Evolutionary conservation across 1,284 basidiomycete species (phyloP).

Genomic region (Wallemia hederae): DNA sequence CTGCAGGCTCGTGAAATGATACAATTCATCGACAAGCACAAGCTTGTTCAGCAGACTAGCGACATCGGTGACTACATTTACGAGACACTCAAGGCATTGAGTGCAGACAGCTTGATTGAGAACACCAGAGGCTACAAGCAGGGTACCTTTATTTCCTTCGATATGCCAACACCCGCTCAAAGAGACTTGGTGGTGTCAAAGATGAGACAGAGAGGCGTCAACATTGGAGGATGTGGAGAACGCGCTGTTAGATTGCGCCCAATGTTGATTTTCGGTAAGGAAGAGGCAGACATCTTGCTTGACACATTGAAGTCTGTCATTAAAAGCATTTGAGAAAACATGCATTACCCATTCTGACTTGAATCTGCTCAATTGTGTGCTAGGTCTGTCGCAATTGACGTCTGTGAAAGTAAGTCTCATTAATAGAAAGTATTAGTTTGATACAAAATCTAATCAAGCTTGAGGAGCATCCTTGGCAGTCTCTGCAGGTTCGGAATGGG

Average conservation of each 20-base stretch:
- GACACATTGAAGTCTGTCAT: conserved; percentile 13
- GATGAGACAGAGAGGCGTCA: conserved; percentile 20
- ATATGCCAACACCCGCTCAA: conserved; percentile 15
- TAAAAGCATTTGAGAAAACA: conserved; percentile 9
- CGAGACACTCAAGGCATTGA: conserved; percentile 12
- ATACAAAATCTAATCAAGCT: no score
- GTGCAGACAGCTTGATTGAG: conserved; percentile 10
- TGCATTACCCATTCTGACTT: background rate
- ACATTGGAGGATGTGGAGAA: conserved; percentile 19
- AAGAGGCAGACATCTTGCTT: conserved; percentile 19
- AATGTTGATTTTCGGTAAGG: conserved; percentile 21
- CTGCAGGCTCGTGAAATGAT: conserved; percentile 24
- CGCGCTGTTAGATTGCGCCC: conserved; percentile 21
- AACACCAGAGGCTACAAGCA: conserved; percentile 21
- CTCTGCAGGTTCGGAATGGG: no score
- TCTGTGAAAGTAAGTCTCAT: no score
- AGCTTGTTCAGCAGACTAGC: conserved; percentile 16
- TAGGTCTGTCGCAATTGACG: no score
- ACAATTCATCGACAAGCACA: conserved; percentile 17
- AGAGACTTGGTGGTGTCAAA: conserved; percentile 19
- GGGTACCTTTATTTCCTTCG: conserved; percentile 25
- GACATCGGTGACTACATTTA: conserved; percentile 17
- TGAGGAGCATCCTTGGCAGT: no score
- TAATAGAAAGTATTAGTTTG: no score
- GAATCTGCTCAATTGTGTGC: no score